Base-by-base conservation (phyloP, 768 basidiomycete genomes). In the Chalciporus pseudorubinellus region DNA sequence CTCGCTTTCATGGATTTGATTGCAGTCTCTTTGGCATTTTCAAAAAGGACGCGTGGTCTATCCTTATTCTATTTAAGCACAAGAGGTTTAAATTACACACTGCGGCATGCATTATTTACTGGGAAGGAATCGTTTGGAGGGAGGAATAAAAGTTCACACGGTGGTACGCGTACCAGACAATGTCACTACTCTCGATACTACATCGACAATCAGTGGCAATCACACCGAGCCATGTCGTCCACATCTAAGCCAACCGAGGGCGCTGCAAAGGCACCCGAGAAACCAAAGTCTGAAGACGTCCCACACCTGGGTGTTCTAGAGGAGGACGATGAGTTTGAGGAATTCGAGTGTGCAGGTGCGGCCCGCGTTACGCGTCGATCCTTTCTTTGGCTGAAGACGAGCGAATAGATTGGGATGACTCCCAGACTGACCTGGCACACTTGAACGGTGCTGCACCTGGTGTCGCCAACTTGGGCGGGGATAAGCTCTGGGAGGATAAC, bases 401-500 rank as follows among this genome's bases (percentile, higher is more conserved):
- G 12, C 16, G 4, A 7, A 12, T 54, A 93, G 91, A 93, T 61
- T 93, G 91, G 91, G 86, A 92, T 44, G 89, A 92, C 64, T 83
- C 87, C 0, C 77, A 90, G 60, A 93, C 91, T 2, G 87, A 91
- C 68, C 70, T 93, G 21, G 86, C 87, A 13, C 87, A 91, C 64
- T 72, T 92, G 40, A 82, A 81, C 38, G 86, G 87, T 18, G 78
- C 83, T 3, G 81, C 84, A 4, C 85, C 88, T 3, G 88, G 87
- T 4, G 83, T 77, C 12, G 89, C 86, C 3, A 85, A 84, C 60
- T 87, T 87, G 29, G 86, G 86, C 38, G 89, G 89, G 16, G 86
- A 97, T 70, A 91, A 93, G 63, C 75, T 99, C 11, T 99, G 97
- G 97, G 97, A 99, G 75, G 97, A 98, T 61, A 98, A 98, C 68